These are phyloP conservation scores for Diplodia seriata DNA, from an alignment of 2,329 filamentous ascomycete species.

Conservation along the genomic window DNA sequence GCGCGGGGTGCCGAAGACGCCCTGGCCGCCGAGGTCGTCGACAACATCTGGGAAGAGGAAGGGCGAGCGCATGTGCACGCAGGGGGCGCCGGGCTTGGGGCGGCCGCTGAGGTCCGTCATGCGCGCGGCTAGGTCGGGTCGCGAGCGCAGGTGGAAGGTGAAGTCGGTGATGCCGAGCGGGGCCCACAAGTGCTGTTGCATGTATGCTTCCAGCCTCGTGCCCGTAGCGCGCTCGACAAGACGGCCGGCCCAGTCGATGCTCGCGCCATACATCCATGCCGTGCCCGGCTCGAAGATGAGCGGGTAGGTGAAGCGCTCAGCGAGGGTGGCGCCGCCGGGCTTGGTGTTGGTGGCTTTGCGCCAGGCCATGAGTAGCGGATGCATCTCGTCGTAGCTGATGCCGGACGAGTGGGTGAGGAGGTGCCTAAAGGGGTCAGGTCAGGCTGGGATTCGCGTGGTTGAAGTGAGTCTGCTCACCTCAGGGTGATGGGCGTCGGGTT, in stretches of 20 bases:
- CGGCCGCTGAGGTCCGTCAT: slow-evolving; percentile 39
- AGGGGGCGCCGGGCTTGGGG: slow-evolving; percentile 35
- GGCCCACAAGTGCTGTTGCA: slow-evolving; percentile 39
- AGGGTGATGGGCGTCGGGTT: slow-evolving; percentile 26
- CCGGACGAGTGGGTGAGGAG: slow-evolving; percentile 43
- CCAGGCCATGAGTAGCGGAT: slow-evolving; percentile 34
- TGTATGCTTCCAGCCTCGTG: slow-evolving; percentile 38
- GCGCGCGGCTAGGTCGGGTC: slow-evolving; percentile 28
- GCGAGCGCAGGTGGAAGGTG: slow-evolving; percentile 36
- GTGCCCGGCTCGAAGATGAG: slow-evolving; percentile 42
- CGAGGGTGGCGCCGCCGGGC: slow-evolving; percentile 31
- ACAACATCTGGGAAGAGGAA: slow-evolving; percentile 33
- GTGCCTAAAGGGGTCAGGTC: slow-evolving; percentile 37
- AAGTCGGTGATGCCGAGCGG: slow-evolving; percentile 38
- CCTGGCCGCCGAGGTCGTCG: slow-evolving; percentile 31
- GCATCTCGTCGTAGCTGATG: slow-evolving; percentile 37
- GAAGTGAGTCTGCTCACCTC: slow-evolving; percentile 23
- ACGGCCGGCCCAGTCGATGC: slow-evolving; percentile 40
- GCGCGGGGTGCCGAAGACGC: slow-evolving; percentile 33
- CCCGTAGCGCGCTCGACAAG: slow-evolving; percentile 40
- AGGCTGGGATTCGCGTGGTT: slow-evolving; percentile 31
- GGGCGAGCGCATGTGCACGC: slow-evolving; percentile 24
- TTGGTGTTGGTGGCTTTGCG: slow-evolving; percentile 34
- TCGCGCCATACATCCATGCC: slow-evolving; percentile 37
- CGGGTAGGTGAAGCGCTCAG: slow-evolving; percentile 35